Base-by-base conservation (phyloP, 1,284 basidiomycete species). In the Schizophyllum commune region DNA sequence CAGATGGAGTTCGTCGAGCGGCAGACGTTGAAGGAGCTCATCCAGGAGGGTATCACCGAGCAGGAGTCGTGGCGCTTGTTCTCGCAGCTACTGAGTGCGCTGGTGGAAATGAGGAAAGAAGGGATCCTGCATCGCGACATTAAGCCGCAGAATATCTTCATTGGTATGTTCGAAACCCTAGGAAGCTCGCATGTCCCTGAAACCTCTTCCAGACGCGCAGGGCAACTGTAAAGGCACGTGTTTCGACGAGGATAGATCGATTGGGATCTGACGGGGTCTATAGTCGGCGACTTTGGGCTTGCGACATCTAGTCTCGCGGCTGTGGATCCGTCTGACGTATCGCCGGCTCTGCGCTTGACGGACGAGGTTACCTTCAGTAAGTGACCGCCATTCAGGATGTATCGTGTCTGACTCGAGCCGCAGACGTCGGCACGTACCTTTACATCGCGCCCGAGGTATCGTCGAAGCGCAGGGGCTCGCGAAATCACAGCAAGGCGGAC, bases 1-100 rank as follows among this genome's bases (percentile, higher is more conserved):
- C 93, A 96, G 71, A 96, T 96, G 92, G 93, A 89, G 77, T 95
- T 88, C 70, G 93, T 94, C n/a, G 92, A 88, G 74, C 83, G 85
- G 52, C 93, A 93, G 71, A 94, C 91, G 0, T 70, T 94, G 66
- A 86, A 83, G 72, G 91, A 93, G 80, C 90, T 85, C 32, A 86
- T 96, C 55, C 86, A 87, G 17, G 89, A 92, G 66, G 91, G 90
- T 0, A 75, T 96, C 2, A 79, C 81, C 0, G 92, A 94, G 72
- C 86, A 92, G 55, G 92, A 96, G 65, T 86, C 88, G 0, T 98
- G 96, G 96, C 77, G 91, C 32, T 76, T 98, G 19, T 92, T 98
- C 69, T 86, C 92, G 57, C 94, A 98, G 74, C 88, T 96, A 59
- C 74, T 98, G n/a, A 94, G 97, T 65, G 96, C 95, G 0, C 79